Evolutionary conservation across 495 filamentous ascomycete species (phyloP), one percentile per base, ranked within the genome.

Genomic region (Aspergillus baeticus): DNA sequence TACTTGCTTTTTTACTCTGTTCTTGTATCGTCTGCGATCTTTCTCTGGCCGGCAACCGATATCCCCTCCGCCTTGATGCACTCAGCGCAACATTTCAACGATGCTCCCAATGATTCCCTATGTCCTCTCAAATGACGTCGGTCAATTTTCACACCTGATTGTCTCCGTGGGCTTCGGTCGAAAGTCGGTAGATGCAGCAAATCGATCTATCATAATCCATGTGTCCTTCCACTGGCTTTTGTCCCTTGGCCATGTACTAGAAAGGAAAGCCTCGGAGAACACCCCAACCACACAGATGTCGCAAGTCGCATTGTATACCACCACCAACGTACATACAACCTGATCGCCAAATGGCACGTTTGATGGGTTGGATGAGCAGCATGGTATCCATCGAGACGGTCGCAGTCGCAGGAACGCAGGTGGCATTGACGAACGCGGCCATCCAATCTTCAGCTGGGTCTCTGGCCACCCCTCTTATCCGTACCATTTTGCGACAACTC

Each of bases 351-450:
- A 38, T 41, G 18, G 17, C 39, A 38, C 18, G 37, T 33, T 29
- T 47, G 23, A 22, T 26, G 48, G 21, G 17, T 48, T 8, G 20
- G 36, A 15, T 31, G 31, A 39, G 36, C 22, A 39, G 26, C 26
- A 50, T 14, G 66, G 49, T 46, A 20, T 39, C 21, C 34, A 6
- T 15, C 26, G 17, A 36, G 63, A 63, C 65, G 67, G 64, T 70
- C 69, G 63, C 64, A 64, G 63, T 62, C 61, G 63, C 60, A 59
- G 51, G 57, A 31, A 51, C 5, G 63, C 48, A 60, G 58, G 58
- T 63, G 61, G 67, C 41, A 63, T 68, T 60, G 66, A 63, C 66
- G 67, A 72, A 73, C 59, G 66, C 67, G 66, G 70, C 65, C 50
- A 59, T 1, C 22, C 15, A 29, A 29, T 29, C 26, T 8, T 29